phyloP scores from a whole-genome alignment of 1,284 basidiomycete species.

The Trametes versicolor region DNA sequence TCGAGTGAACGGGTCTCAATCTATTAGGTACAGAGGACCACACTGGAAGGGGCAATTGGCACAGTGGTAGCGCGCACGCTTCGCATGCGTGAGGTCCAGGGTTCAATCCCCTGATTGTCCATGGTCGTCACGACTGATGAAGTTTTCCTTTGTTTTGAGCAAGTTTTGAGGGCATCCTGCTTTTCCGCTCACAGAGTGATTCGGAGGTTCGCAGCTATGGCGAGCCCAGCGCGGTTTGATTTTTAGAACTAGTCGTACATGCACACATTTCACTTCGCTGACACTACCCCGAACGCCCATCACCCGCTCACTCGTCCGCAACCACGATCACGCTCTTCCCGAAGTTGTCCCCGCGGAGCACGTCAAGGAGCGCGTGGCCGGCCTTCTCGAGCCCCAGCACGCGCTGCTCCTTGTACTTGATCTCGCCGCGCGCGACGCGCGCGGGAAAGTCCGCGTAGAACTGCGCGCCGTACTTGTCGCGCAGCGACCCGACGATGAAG shows the following conservation, averaged over 20 bases:
- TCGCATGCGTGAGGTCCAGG: conserved; percentile 48
- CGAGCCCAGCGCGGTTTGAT: no score
- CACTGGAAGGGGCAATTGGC: conserved; percentile 28
- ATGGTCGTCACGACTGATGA: no score
- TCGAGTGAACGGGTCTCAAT: no score
- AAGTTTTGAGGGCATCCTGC: no score
- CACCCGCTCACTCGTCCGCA: conserved; percentile 45
- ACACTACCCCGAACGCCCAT: not conserved
- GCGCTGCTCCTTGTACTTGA: conserved; percentile 68
- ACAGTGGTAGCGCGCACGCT: conserved; percentile 48
- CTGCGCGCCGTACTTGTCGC: conserved; percentile 49
- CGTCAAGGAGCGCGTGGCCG: conserved; percentile 59
- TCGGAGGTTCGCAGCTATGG: no score
- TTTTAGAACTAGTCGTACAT: not conserved
- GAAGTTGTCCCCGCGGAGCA: conserved; percentile 65
- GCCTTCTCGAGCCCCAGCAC: conserved; percentile 60
- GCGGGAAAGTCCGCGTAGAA: conserved; percentile 64
- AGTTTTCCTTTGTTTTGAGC: conserved; percentile 21
- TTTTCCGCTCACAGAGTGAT: no score
- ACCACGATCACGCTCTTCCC: conserved; percentile 67
- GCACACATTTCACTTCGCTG: not conserved
- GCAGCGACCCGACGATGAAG: conserved; percentile 61
- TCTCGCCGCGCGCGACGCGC: conserved; percentile 63
- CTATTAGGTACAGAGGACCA: not conserved
- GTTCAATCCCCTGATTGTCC: conserved; percentile 47